Conservation (phyloP, 78 protist genomes). For the Mastigamoeba balamuthi region DNA sequence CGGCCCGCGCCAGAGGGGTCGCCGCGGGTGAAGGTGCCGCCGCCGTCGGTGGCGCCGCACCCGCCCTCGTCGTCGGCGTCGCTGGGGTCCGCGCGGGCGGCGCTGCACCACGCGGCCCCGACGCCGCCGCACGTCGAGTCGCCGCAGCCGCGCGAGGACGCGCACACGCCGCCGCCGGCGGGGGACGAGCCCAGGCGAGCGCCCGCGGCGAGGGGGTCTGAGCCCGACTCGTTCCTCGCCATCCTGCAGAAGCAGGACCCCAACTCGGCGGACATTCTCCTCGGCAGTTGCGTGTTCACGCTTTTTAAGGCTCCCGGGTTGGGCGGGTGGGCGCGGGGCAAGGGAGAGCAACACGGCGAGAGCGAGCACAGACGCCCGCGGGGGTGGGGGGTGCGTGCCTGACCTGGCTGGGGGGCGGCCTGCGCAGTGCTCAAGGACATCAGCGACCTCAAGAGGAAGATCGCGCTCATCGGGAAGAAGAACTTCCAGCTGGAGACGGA, state of each 20-base stretch:
- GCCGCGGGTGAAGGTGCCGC: no score
- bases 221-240: neutral
- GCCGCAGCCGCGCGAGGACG: neutral
- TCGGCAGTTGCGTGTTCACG: neutral
- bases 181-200: neutral
- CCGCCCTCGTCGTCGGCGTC: neutral
- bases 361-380: no score
- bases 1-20: no score
- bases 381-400: neutral
- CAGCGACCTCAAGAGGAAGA: slow-evolving; percentile 36
- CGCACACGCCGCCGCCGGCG: neutral
- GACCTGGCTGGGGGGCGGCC: neutral
- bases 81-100: neutral
- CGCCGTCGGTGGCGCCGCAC: no score
- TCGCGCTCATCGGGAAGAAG: slow-evolving; percentile 36
- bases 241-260: neutral
- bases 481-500: slow-evolving; percentile 47
- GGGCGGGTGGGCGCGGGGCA: no score
- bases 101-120: neutral
- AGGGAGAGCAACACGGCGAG: no score
- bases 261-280: neutral
- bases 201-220: neutral
- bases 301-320: neutral
- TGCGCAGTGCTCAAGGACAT: neutral
- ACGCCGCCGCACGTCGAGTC: neutral